Percentiles rank a stretch among this genome's conserved stretches.
phyloP scores from a whole-genome alignment of 108 stramenopile species.

The Cyclotella distinguenda region DNA sequence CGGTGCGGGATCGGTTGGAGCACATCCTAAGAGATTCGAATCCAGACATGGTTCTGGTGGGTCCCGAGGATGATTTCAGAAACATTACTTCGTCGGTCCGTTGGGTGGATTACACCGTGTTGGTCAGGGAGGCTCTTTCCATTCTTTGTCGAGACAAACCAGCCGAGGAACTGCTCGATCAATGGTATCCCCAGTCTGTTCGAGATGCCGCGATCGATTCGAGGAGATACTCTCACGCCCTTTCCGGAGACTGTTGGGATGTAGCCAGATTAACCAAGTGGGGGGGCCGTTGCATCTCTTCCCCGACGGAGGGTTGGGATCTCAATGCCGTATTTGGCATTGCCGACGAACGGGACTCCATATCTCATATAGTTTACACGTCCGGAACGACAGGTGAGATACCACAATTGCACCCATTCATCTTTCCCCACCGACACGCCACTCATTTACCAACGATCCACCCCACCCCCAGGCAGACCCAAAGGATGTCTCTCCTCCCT shows the following conservation, averaged over 20 bases:
- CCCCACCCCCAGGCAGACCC: conserved; percentile 57
- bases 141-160: not conserved
- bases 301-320: not conserved
- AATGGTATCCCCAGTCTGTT: not conserved
- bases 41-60: conserved; percentile 57
- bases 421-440: not conserved
- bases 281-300: conserved; percentile 6
- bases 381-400: conserved; percentile 81
- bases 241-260: conserved; percentile 23
- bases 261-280: conserved; percentile 27
- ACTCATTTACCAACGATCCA: not conserved
- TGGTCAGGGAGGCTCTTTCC: conserved; percentile 10
- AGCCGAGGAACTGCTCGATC: not conserved
- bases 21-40: conserved; percentile 59
- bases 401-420: not conserved
- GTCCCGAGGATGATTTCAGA: conserved; percentile 41
- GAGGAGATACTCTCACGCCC: conserved; percentile 2
- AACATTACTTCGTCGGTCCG: conserved; percentile 15
- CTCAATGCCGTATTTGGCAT: not conserved
- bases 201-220: conserved; percentile 6
- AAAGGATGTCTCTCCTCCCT: conserved; percentile 89
- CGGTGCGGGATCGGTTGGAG: conserved; percentile 59
- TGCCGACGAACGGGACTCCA: not conserved
- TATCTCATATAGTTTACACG: conserved; percentile 91
- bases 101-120: conserved; percentile 16